Percentiles rank a stretch among this genome's conserved stretches.
Evolutionary conservation across 257 asterid genomes (phyloP).

Genomic region (Capsicum baccatum): DNA sequence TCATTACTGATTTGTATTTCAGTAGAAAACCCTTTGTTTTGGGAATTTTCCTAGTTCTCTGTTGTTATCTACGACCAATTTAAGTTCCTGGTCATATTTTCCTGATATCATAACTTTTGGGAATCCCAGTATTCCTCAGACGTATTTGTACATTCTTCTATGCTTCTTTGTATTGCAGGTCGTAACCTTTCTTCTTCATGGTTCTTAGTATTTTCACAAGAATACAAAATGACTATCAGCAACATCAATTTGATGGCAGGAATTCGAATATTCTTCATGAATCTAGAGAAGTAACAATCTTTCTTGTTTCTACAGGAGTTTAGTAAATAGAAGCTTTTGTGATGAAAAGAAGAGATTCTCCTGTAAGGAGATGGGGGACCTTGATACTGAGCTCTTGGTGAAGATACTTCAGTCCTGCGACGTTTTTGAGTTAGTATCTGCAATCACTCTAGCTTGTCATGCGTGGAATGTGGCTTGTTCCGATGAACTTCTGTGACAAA

Average conservation of each 20-base stretch:
- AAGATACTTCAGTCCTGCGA: conserved; percentile 60
- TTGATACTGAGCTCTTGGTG: conserved; percentile 69
- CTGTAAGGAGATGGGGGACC: conserved; percentile 69
- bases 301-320: not conserved
- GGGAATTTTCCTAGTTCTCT: not conserved
- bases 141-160: not conserved
- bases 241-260: not conserved
- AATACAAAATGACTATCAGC: not conserved
- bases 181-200: not conserved
- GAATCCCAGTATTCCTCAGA: not conserved
- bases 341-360: conserved; percentile 54
- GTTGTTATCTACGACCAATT: not conserved
- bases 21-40: not conserved
- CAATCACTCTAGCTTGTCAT: conserved; percentile 72
- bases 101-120: conserved; percentile 28
- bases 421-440: conserved; percentile 60
- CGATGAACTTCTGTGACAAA: conserved; percentile 79
- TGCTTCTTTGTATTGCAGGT: not conserved
- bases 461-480: conserved; percentile 73
- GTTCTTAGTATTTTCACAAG: not conserved
- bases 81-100: conserved; percentile 3
- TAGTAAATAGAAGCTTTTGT: conserved; percentile 18
- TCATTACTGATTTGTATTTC: not conserved
- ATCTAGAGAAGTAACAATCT: not conserved
- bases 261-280: conserved; percentile 13